These are phyloP conservation scores for Simplicillium aogashimaense DNA, from an alignment of 2,329 filamentous ascomycete species.

Conservation along the genomic window DNA sequence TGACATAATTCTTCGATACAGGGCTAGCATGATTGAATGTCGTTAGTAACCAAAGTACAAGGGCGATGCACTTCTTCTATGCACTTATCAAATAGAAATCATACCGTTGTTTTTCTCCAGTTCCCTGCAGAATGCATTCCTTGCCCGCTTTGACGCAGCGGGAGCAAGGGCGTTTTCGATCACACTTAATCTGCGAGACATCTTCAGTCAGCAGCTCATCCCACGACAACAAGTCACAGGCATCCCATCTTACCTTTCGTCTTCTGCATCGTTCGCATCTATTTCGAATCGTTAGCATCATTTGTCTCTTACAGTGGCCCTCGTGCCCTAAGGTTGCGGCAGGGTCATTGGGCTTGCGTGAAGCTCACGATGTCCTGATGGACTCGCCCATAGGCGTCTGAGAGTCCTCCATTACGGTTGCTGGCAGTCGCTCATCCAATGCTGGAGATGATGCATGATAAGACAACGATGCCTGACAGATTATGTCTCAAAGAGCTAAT, in stretches of 20 bases:
- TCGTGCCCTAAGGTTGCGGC: not conserved
- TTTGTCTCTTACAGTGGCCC: not conserved
- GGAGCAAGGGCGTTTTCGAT: constrained; percentile 38
- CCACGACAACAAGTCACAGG: not conserved
- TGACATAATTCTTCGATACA: constrained; percentile 33
- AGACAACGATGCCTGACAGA: no score
- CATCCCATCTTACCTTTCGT: constrained; percentile 23
- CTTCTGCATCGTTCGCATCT: constrained; percentile 34
- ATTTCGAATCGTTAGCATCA: not conserved
- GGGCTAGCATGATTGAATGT: constrained; percentile 19
- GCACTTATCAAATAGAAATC: not conserved
- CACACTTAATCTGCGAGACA: constrained; percentile 36
- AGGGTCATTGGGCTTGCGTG: constrained; percentile 3
- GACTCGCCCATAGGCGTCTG: constrained; percentile 22
- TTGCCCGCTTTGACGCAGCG: constrained; percentile 32
- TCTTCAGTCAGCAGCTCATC: constrained; percentile 14
- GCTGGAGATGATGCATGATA: no score
- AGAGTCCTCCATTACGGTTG: constrained; percentile 16
- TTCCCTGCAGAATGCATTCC: constrained; percentile 28
- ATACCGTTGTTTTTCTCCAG: constrained; percentile 31
- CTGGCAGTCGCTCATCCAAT: no score
- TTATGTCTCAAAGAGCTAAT: no score
- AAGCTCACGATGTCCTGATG: constrained; percentile 24
- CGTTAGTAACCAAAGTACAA: not conserved
- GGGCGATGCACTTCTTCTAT: not conserved